phyloP scores from a whole-genome alignment of 2,329 filamentous ascomycete species.

The Xylariaceae sp. region DNA sequence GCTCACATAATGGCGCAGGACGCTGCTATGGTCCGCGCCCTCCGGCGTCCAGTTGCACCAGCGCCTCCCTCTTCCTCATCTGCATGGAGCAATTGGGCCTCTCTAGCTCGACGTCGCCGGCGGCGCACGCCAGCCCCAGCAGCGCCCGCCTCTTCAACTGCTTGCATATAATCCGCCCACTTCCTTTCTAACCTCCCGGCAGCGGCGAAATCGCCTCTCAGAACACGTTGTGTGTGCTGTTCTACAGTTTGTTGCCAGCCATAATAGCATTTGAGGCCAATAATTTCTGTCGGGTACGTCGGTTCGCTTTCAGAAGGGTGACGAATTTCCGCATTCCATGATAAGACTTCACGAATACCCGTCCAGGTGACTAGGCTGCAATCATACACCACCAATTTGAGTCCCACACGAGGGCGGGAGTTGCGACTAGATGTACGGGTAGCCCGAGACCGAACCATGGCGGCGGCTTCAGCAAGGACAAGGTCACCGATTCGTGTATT shows the following conservation, averaged over 20 bases:
- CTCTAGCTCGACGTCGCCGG: conserved; percentile 76
- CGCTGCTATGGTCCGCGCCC: conserved; percentile 66
- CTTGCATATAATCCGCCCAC: conserved; percentile 95
- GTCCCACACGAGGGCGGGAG: conserved; percentile 61
- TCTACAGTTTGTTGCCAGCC: conserved; percentile 95
- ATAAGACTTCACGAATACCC: conserved; percentile 84
- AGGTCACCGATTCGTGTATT: conserved; percentile 92
- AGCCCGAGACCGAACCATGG: conserved; percentile 73
- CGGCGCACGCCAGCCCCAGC: conserved; percentile 70
- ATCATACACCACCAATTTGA: conserved; percentile 86
- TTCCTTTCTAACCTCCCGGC: conserved; percentile 84
- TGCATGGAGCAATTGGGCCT: conserved; percentile 80
- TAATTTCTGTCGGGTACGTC: conserved; percentile 77
- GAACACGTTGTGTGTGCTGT: conserved; percentile 86
- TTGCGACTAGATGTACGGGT: conserved; percentile 47
- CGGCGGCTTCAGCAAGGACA: conserved; percentile 81
- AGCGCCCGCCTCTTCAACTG: conserved; percentile 80
- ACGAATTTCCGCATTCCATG: conserved; percentile 78
- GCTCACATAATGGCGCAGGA: conserved; percentile 69
- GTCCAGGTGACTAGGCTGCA: conserved; percentile 93
- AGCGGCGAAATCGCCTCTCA: conserved; percentile 74
- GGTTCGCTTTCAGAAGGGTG: conserved; percentile 50
- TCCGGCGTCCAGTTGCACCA: conserved; percentile 59
- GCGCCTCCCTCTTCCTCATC: conserved; percentile 75
- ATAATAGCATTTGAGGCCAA: conserved; percentile 91